Evolutionary conservation across 2,329 filamentous ascomycete species (phyloP), one percentile per base, ranked within the genome.

Genomic region (Madurella mycetomatis): DNA sequence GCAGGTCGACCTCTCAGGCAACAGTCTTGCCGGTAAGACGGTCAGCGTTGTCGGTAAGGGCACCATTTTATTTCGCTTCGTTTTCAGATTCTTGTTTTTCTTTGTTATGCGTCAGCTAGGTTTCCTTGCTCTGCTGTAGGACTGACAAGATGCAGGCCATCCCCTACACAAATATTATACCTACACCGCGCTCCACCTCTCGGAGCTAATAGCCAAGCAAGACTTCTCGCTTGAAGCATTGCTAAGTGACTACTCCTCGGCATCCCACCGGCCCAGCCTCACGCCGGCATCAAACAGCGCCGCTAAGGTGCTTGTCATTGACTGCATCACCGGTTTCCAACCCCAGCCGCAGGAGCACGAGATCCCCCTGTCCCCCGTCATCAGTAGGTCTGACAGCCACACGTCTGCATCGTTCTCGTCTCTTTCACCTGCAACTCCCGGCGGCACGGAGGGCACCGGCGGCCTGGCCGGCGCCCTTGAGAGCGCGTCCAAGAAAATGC

Each of bases 111-210:
- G 43, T 19, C 11, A 37, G 34, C 11, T n/a, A 7, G 30, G 13
- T 37, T 19, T 41, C 5, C 13, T 9, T 11, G 9, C 4, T 13
- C 15, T 16, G 34, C 12, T 39, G 19, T 43, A 49, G 52, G 52
- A 19, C 15, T 7, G 2, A 15, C 16, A 44, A 12, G 9, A 7
- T 4, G 17, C 41, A 82, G 82, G 82, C 9, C 83, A 86, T 53
- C 82, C 83, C 0, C 69, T 86, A 9, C 83, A 86, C 66, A 84
- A 85, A 60, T 81, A 71, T 53, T 86, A 79, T 65, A 81, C 77
- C 12, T 85, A 84, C 62, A 79, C 76, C 8, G 74, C 80, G 16
- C 76, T 85, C 42, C 80, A 84, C 63, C 73, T 86, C 25, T 77
- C 77, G 1, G 77, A 82, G 45, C 73, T 86, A 4, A 68, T 85